phyloP scores from a whole-genome alignment of 73 alveolate genomes.

The Uronychia binucleata region DNA sequence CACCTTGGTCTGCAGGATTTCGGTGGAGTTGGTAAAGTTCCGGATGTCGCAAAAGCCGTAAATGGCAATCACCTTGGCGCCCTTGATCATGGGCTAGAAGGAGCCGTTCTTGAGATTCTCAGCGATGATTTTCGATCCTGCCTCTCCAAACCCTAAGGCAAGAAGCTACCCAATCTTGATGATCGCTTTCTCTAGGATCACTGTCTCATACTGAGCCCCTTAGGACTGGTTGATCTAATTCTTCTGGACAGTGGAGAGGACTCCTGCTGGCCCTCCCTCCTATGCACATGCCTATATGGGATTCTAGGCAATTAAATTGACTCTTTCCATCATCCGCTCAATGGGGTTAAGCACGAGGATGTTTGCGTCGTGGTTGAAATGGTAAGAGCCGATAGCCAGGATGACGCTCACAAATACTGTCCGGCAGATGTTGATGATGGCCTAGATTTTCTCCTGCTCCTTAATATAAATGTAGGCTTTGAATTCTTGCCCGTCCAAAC shows the following conservation, averaged over 20 bases:
- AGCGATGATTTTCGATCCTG: background rate
- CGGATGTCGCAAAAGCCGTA: conserved; percentile 89
- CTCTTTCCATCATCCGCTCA: conserved; percentile 75
- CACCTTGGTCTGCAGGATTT: conserved; percentile 72
- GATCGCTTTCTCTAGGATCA: conserved; percentile 36
- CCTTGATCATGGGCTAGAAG: conserved; percentile 78
- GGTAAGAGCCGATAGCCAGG: conserved; percentile 53
- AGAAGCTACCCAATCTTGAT: conserved; percentile 79
- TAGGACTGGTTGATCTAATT: background rate
- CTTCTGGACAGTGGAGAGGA: background rate
- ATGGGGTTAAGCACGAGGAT: conserved; percentile 66
- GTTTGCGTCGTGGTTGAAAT: conserved; percentile 70
- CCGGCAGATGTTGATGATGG: conserved; percentile 34
- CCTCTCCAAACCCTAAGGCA: conserved; percentile 40
- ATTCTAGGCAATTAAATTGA: conserved; percentile 60
- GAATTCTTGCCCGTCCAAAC: background rate
- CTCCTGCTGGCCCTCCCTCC: conserved; percentile 49
- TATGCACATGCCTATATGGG: conserved; percentile 67
- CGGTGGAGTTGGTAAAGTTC: conserved; percentile 81
- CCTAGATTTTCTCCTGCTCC: background rate
- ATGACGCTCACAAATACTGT: conserved; percentile 65
- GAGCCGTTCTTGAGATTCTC: conserved; percentile 29
- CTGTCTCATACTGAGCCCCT: background rate
- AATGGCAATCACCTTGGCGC: conserved; percentile 73
- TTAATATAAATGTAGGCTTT: background rate